phyloP scores from a whole-genome alignment of 768 basidiomycete species.

The Pleurotus salmoneostramineus region DNA sequence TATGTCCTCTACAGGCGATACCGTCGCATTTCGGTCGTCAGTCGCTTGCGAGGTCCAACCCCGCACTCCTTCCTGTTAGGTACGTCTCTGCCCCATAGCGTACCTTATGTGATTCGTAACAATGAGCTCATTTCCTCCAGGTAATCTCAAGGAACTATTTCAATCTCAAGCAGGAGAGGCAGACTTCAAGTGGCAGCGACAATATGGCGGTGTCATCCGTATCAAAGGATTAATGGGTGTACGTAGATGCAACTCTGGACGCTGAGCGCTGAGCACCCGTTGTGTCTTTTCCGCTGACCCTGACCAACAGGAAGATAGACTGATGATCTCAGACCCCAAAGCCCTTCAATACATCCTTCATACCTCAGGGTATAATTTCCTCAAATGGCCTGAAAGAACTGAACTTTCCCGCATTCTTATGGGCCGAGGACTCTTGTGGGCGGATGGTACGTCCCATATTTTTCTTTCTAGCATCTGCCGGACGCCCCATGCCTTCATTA shows the following conservation, averaged over 20 bases:
- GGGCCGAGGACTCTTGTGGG: constrained; percentile 52
- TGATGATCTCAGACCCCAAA: constrained; percentile 53
- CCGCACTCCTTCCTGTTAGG: constrained; percentile 47
- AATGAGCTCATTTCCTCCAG: constrained; percentile 19
- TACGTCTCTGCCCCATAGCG: constrained; percentile 12
- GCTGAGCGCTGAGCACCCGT: constrained; percentile 2
- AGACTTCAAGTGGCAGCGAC: constrained; percentile 48
- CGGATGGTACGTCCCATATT: constrained; percentile 35
- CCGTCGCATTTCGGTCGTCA: constrained; percentile 34
- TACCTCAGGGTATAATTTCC: constrained; percentile 50
- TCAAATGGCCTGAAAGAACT: constrained; percentile 46
- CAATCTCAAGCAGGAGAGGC: constrained; percentile 45
- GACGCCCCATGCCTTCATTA: constrained; percentile 7
- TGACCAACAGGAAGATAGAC: constrained; percentile 40
- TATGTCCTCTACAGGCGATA: constrained; percentile 29
- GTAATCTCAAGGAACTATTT: constrained; percentile 45
- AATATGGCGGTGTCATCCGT: constrained; percentile 47
- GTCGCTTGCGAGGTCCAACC: constrained; percentile 42
- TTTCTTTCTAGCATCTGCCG: background rate
- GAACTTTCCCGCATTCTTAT: constrained; percentile 46
- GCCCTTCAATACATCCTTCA: constrained; percentile 57
- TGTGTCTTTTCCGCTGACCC: background rate
- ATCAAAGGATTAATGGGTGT: constrained; percentile 50
- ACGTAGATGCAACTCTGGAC: constrained; percentile 11
- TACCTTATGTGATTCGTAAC: too few species aligned